Percentiles rank a stretch among this genome's conserved stretches.
Evolutionary conservation across 352 stramenopile species (phyloP).

Genomic region (Phytophthora idaei): DNA sequence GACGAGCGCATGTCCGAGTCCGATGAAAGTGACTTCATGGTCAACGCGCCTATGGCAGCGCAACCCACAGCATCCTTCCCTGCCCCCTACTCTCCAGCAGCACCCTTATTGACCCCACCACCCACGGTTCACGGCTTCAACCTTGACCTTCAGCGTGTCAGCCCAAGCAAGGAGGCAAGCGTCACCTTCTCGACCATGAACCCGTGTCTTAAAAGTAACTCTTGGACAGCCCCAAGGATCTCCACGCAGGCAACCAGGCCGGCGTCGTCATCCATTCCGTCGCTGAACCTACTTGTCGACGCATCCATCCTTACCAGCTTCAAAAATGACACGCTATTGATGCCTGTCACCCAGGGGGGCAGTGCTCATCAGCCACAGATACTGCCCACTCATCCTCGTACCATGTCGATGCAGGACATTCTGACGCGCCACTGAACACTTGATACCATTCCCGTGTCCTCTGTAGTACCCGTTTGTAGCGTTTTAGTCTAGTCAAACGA

Average conservation of each 20-base stretch:
- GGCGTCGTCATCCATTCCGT: constrained; percentile 44
- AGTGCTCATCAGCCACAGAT: constrained; percentile 15
- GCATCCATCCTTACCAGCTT: constrained; percentile 73
- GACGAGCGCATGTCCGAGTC: constrained; percentile 42
- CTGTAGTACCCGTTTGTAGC: constrained; percentile 19
- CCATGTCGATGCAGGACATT: constrained; percentile 83
- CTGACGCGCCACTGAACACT: constrained; percentile 40
- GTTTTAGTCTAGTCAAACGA: constrained; percentile 26
- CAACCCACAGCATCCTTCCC: constrained; percentile 15
- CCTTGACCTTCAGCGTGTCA: constrained; percentile 52
- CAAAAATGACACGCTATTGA: constrained; percentile 45
- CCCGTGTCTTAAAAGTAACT: constrained; percentile 19
- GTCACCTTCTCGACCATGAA: constrained; percentile 10
- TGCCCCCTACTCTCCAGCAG: constrained; percentile 15
- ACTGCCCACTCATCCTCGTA: constrained; percentile 30
- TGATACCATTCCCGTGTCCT: constrained; percentile 1
- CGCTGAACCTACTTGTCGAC: constrained; percentile 73
- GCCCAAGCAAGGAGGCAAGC: constrained; percentile 37
- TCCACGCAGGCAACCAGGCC: constrained; percentile 5
- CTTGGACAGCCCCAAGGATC: constrained; percentile 29
- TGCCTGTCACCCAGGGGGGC: constrained; percentile 14
- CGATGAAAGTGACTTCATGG: constrained; percentile 24
- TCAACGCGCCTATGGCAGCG: constrained; percentile 9
- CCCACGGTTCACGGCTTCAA: constrained; percentile 49
- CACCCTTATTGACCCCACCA: constrained; percentile 52